Evolutionary conservation across 331 rosid genomes (phyloP), one percentile per base, ranked within the genome.

Genomic region (Malus hybrid): DNA sequence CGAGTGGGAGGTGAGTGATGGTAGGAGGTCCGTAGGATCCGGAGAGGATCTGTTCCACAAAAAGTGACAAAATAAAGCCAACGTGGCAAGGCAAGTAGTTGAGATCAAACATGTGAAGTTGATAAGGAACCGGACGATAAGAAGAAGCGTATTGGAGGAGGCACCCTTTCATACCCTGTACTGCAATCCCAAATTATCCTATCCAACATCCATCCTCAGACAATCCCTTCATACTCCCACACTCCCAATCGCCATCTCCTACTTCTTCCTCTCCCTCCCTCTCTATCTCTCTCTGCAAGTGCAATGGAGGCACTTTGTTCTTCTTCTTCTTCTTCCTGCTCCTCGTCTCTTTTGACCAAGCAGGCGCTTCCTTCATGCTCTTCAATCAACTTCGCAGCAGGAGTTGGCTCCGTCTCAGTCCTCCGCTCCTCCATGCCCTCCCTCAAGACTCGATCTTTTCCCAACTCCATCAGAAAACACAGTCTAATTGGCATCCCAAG

Each of bases 341-440:
- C 65, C 16, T 34, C 70, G 6, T 34, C 67, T 36, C 8, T 56
- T 7, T 34, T 54, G 36, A 55, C 77, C 1, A 80, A 31, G 76
- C 74, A 77, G 39, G 29, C 69, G 33, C 73, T 82, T 16, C 78
- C 75, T 33, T 67, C 76, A 11, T 29, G 46, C 13, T 10, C 24
- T 48, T 69, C 75, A 36, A 50, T 69, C 69, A 79, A 65, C 65
- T 74, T 76, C 48, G 22, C 79, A 11, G 76, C 73, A 8, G 73
- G 50, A 28, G 39, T 75, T 42, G 86, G 75, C 62, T 83, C 84
- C 15, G 72, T 80, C 48, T 80, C 91, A 19, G 79, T 76, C 67
- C 84, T 63, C 13, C 79, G 74, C 68, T 79, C 82, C 33, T 68
- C 87, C n/a, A 71, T 78, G 54, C 78, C 93, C 16, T 83, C 85